These are phyloP conservation scores for Xerocomus spinulosus DNA, from an alignment of 768 basidiomycete genomes.

Conservation along the genomic window DNA sequence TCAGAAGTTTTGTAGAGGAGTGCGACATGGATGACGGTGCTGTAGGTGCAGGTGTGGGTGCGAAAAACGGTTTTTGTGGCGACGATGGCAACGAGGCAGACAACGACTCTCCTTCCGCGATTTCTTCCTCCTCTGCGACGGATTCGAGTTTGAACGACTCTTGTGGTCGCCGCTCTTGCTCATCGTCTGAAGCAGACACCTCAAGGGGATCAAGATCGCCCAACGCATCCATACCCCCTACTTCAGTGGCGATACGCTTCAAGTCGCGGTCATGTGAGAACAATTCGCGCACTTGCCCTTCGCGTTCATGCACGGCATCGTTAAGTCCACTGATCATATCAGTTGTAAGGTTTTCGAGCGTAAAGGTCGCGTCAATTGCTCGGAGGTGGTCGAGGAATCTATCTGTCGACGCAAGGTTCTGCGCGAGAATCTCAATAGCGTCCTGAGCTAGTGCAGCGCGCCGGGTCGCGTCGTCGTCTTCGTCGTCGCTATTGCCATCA, in stretches of 20 bases:
- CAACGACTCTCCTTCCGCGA: conserved; percentile 39
- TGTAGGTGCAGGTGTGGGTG: conserved; percentile 39
- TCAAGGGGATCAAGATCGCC: conserved; percentile 65
- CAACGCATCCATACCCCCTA: conserved; percentile 71
- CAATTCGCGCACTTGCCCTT: conserved; percentile 75
- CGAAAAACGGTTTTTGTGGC: conserved; percentile 57
- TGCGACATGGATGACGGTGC: conserved; percentile 53
- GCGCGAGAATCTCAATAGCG: conserved; percentile 67
- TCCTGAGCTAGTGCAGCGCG: conserved; percentile 38
- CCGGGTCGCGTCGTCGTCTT: conserved; percentile 25
- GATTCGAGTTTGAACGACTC: conserved; percentile 30
- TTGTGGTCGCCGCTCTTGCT: conserved; percentile 24
- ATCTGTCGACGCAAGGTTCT: conserved; percentile 73
- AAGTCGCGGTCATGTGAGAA: conserved; percentile 78
- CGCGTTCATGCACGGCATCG: conserved; percentile 70
- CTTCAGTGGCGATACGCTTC: conserved; percentile 68
- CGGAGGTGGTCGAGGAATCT: conserved; percentile 71
- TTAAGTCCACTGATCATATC: conserved; percentile 75
- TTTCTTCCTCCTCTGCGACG: conserved; percentile 39
- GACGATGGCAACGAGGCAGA: conserved; percentile 41
- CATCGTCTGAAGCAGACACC: conserved; percentile 27
- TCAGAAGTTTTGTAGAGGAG: conserved; percentile 23
- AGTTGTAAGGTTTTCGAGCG: conserved; percentile 66
- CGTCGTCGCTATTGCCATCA: conserved; percentile 21
- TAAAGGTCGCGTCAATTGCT: conserved; percentile 49